Evolutionary conservation across 257 asterid species (phyloP), one percentile per base, ranked within the genome.

Genomic region (Forsythia suspensa): DNA sequence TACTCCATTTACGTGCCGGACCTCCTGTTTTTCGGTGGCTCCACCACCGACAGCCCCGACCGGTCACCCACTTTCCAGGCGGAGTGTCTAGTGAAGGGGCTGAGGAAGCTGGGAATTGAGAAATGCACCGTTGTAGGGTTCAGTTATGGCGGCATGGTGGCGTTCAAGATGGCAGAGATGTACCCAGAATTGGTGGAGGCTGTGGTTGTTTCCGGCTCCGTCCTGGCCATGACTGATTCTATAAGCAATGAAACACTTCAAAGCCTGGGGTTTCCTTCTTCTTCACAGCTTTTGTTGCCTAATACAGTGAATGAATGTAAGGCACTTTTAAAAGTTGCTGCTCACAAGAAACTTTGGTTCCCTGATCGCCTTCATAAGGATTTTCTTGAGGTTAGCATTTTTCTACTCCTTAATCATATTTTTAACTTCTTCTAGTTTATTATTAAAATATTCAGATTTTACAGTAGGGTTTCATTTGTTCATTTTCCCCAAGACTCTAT

Each of bases 61-160:
- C 43, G 98, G 52, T 94, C 98, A 3, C 98, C 97, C 63, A 39
- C 71, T 55, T 91, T 94, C 78, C 97, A 94, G 86, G 97, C 97
- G 12, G 93, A 88, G 83, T 89, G 91, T 57, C 83, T 94, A 69
- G 89, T 74, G 6, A 82, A 86, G 77, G 97, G 90, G 76, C 74
- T 94, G 44, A 85, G 91, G 76, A 87, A 79, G 87, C 84, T 94
- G 57, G 94, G 97, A 0, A 46, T 94, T 1, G 96, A 88, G 83
- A 85, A 83, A 75, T 94, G 98, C 75, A 81, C 89, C 43, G 83
- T 91, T 82, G 95, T 94, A 69, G 98, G 97, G 15, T 94, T 92
- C 83, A 94, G 98, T 83, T 94, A 94, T 76, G 98, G 98, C 11
- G 98, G 98, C 36, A 91, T 92, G 98, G 98, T 94, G 80, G 97